Evolutionary conservation across 2,329 filamentous ascomycete genomes (phyloP).

Genomic region (Cercospora janseana): DNA sequence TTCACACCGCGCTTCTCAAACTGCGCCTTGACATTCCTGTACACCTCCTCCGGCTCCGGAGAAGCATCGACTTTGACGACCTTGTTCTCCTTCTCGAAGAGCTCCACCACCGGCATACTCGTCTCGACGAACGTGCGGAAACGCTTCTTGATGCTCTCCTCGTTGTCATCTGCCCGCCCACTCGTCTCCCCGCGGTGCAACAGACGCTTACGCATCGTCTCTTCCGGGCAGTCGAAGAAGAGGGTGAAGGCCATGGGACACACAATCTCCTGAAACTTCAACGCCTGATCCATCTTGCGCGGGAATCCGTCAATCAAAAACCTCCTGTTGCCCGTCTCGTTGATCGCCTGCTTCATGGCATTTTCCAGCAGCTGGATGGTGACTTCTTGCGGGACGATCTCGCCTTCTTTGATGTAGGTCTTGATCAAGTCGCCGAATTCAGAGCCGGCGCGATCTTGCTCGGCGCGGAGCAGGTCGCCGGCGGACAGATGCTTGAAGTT

Average conservation of each 20-base stretch:
- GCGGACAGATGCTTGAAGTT: constrained; percentile 91
- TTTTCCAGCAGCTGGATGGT: constrained; percentile 92
- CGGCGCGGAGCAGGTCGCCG: constrained; percentile 87
- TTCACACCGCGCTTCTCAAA: constrained; percentile 47
- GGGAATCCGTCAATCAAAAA: constrained; percentile 86
- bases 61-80: constrained; percentile 79
- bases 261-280: constrained; percentile 88
- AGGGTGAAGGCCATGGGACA: constrained; percentile 81
- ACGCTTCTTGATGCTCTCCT: constrained; percentile 91
- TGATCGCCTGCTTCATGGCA: constrained; percentile 74
- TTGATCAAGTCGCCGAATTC: constrained; percentile 92
- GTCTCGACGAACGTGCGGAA: constrained; percentile 93
- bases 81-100: constrained; percentile 71
- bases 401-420: constrained; percentile 87
- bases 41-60: constrained; percentile 63
- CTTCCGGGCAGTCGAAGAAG: constrained; percentile 92
- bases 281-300: constrained; percentile 92
- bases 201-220: constrained; percentile 78
- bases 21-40: constrained; percentile 52
- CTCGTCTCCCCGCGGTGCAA: constrained; percentile 90
- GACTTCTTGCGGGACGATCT: constrained; percentile 98
- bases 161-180: constrained; percentile 89
- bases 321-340: constrained; percentile 58
- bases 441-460: constrained; percentile 81
- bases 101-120: constrained; percentile 93